These are phyloP conservation scores for Wilcoxina mikolae DNA, from an alignment of 495 filamentous ascomycete genomes.

Conservation along the genomic window DNA sequence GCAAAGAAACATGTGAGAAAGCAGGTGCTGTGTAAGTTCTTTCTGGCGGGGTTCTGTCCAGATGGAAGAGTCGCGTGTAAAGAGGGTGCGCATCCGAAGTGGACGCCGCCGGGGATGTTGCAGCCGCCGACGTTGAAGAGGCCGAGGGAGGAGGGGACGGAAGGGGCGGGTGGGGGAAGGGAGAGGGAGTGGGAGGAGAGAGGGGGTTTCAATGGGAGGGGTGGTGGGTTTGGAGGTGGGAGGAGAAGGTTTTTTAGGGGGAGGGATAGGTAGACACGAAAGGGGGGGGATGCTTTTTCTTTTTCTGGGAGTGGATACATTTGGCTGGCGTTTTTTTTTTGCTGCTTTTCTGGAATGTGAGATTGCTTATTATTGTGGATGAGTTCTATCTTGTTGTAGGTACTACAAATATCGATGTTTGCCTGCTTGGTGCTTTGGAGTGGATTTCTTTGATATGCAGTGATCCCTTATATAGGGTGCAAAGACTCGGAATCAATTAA, in stretches of 20 bases:
- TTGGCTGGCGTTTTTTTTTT: no score
- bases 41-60: constrained; percentile 88
- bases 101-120: constrained; percentile 51
- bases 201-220: neutral
- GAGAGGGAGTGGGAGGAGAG: neutral
- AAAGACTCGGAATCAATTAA: no score
- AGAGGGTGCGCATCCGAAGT: constrained; percentile 66
- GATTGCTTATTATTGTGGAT: no score
- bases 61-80: constrained; percentile 56
- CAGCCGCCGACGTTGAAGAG: constrained; percentile 56
- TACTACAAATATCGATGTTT: no score
- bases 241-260: neutral
- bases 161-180: neutral
- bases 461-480: no score
- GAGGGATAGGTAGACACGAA: no score
- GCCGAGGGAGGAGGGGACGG: constrained; percentile 39
- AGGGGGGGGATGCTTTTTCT: no score
- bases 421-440: no score
- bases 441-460: no score
- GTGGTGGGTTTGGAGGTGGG: neutral
- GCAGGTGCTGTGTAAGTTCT: constrained; percentile 58
- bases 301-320: no score
- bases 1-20: constrained; percentile 71
- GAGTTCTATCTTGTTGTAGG: no score
- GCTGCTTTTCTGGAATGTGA: no score